phyloP scores from a whole-genome alignment of 257 asterid genomes.

The Gardenia jasminoides region DNA sequence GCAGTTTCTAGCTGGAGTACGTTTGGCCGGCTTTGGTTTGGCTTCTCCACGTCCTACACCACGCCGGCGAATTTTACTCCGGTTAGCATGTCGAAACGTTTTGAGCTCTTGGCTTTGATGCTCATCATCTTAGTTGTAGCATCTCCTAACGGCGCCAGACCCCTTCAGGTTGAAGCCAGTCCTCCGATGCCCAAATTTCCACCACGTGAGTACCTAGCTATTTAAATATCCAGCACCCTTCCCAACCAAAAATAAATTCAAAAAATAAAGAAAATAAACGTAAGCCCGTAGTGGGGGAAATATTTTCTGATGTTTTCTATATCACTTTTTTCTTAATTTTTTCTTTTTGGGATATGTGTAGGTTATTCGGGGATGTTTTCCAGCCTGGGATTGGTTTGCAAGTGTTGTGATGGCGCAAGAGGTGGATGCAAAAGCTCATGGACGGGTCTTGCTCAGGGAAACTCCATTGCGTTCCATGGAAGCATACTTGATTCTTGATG shows the following conservation, averaged over 20 bases:
- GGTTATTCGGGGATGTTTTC: slow-evolving; percentile 11
- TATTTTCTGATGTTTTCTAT: neutral
- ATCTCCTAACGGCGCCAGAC: neutral
- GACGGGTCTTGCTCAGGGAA: slow-evolving; percentile 21
- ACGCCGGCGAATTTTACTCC: neutral
- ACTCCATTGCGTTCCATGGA: slow-evolving; percentile 27
- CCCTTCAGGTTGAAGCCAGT: neutral
- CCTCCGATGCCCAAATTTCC: neutral
- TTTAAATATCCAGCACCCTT: too few species aligned
- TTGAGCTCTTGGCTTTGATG: neutral
- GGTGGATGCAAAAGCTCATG: slow-evolving; percentile 18
- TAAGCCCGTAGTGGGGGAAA: too few species aligned
- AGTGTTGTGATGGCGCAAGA: slow-evolving; percentile 12
- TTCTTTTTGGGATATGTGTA: neutral
- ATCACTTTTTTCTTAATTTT: too few species aligned
- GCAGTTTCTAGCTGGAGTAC: too few species aligned
- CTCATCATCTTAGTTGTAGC: neutral
- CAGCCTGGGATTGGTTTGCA: slow-evolving; percentile 25
- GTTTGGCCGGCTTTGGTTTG: neutral
- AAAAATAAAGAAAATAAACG: too few species aligned
- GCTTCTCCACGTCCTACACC: neutral
- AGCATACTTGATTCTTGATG: neutral
- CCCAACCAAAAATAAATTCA: neutral
- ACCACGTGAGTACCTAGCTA: neutral
- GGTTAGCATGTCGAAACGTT: neutral